Percentiles rank a stretch among this genome's conserved stretches.
Conservation (phyloP, 257 asterid species). For the Nicotiana obtusifolia region DNA sequence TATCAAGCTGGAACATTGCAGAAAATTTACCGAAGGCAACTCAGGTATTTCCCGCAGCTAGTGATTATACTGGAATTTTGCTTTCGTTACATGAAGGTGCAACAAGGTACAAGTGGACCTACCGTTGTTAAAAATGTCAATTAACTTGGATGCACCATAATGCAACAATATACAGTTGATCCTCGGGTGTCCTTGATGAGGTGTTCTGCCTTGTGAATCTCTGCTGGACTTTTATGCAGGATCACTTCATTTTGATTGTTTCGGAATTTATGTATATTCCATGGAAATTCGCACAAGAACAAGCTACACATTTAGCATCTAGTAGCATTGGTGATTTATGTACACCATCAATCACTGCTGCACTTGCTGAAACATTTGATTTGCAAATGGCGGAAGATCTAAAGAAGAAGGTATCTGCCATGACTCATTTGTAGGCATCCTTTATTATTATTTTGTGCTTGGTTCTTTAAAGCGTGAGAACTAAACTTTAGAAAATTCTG, state of each 20-base stretch:
- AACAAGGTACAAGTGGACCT: not conserved
- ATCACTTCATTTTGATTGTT: constrained; percentile 76
- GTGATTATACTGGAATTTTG: not conserved
- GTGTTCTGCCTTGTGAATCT: constrained; percentile 13
- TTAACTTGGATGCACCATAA: not conserved
- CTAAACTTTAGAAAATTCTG: constrained; percentile 10
- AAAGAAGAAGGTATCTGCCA: constrained; percentile 56
- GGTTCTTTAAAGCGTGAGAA: not conserved
- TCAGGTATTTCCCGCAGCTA: constrained; percentile 47
- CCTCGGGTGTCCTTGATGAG: constrained; percentile 5
- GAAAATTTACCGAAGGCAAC: constrained; percentile 66
- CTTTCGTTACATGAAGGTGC: not conserved
- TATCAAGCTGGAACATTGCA: constrained; percentile 83
- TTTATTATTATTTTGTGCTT: not conserved
- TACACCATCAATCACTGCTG: constrained; percentile 90
- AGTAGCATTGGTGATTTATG: constrained; percentile 48
- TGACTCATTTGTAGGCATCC: not conserved
- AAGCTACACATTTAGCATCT: constrained; percentile 54
- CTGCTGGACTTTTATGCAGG: constrained; percentile 41
- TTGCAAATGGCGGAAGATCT: constrained; percentile 61
- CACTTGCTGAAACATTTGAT: constrained; percentile 83
- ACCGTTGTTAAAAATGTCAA: not conserved
- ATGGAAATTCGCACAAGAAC: constrained; percentile 90
- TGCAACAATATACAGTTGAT: constrained; percentile 10
- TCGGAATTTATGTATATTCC: constrained; percentile 84